Evolutionary conservation across 1,139 yeast species (phyloP).

Genomic region (Maudiozyma humilis): DNA sequence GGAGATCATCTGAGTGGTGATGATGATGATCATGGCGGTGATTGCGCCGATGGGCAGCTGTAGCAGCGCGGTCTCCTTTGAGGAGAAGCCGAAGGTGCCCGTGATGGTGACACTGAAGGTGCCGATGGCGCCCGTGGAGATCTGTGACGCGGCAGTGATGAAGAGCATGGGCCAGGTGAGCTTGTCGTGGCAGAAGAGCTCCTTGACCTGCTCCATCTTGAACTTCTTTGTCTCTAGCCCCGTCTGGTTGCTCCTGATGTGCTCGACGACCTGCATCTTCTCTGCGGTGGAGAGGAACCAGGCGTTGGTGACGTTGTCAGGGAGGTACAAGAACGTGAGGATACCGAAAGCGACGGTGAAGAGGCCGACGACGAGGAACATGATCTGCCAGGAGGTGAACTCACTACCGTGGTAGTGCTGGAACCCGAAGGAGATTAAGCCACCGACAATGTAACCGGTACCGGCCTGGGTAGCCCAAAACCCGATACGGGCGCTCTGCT

Average conservation of each 20-base stretch:
- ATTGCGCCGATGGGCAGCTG: constrained; percentile 43
- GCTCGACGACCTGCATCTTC: constrained; percentile 43
- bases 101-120: constrained; percentile 43
- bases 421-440: constrained; percentile 47
- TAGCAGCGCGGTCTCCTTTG: constrained; percentile 35
- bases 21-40: constrained; percentile 30
- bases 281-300: constrained; percentile 46
- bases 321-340: constrained; percentile 38
- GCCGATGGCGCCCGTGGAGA: constrained; percentile 40
- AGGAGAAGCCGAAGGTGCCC: constrained; percentile 39
- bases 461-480: constrained; percentile 42
- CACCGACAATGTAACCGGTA: constrained; percentile 46
- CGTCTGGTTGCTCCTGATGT: constrained; percentile 42
- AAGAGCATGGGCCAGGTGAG: constrained; percentile 41
- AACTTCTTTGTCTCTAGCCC: constrained; percentile 52
- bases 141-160: constrained; percentile 32
- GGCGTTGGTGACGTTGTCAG: constrained; percentile 48
- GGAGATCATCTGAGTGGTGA: constrained; percentile 29
- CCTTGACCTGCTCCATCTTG: constrained; percentile 45
- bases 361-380: constrained; percentile 44
- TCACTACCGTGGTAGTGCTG: constrained; percentile 31
- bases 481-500: constrained; percentile 46
- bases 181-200: constrained; percentile 36
- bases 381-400: constrained; percentile 41
- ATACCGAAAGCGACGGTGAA: constrained; percentile 45